Base-by-base conservation (phyloP, 495 filamentous ascomycete genomes). In the Penicillium canariense region DNA sequence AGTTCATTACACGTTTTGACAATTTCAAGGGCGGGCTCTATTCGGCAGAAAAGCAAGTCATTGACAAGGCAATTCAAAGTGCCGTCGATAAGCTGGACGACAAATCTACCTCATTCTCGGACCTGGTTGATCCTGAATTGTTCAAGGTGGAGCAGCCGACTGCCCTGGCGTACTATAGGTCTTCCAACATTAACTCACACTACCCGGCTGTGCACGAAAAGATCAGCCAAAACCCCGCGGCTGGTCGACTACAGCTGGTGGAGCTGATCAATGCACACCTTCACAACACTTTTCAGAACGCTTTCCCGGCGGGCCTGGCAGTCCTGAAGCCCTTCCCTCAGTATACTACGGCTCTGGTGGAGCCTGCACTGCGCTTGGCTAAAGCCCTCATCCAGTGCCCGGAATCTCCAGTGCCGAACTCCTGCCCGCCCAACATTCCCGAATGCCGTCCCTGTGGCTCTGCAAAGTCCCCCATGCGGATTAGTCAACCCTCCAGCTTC, bases 251-350 rank as follows among this genome's bases (percentile, higher is more conserved):
- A 49, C 68, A 75, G 26, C 79, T 97, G 38, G 86, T 84, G 30
- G 68, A 83, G 18, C 81, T 98, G 44, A 90, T 97, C 60, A 90
- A 89, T 63, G 78, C 84, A 0, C 94, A 98, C 65, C 81, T 97
- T 10, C 94, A 97, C 63, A 84, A 78, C 44, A 89, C 85, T 42
- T 96, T 91, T 77, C 89, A 93, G 54, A 87, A 85, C 61, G 74
- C 76, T n/a, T 97, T 91, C 75, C 67, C 75, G 1, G 71, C 72
- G 2, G 92, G 93, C 11, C 86, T 97, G 49, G 79, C 84, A 10
- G 82, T 97, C 34, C 70, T 96, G 17, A 90, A 91, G 53, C 90
- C 93, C 4, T 78, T 86, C 31, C 77, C 86, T 4, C 71, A 86
- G 45, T 83, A 89, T 64, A 89, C 88, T 10, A 85, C 88, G 3